These are phyloP conservation scores for Tulasnella sp. DNA, from an alignment of 768 basidiomycete genomes.

Conservation along the genomic window DNA sequence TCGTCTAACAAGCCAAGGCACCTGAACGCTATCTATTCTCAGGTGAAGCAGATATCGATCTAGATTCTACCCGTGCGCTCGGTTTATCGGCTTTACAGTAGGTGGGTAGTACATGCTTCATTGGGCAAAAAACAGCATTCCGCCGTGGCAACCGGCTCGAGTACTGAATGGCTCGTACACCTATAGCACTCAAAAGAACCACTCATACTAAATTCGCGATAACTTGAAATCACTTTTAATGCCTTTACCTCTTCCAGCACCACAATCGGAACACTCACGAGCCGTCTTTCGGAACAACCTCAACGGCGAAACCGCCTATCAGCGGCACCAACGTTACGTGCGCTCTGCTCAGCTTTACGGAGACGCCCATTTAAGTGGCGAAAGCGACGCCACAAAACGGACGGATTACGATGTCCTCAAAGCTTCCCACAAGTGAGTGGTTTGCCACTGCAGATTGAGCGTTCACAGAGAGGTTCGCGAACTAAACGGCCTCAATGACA, in stretches of 20 bases:
- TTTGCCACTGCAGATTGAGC: neutral
- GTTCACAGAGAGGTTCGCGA: neutral
- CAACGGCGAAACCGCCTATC: slow-evolving; percentile 35
- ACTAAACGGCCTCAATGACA: slow-evolving; percentile 33
- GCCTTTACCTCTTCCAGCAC: slow-evolving; percentile 19
- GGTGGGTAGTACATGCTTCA: neutral
- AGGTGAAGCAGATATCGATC: neutral
- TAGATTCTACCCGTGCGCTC: neutral
- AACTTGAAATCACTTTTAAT: neutral
- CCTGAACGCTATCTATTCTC: neutral
- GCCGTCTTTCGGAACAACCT: slow-evolving; percentile 33
- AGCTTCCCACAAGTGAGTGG: slow-evolving; percentile 39
- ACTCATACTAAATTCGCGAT: neutral
- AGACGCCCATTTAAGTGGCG: neutral
- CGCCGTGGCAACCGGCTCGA: neutral
- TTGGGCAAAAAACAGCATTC: neutral
- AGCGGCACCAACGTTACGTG: slow-evolving; percentile 35
- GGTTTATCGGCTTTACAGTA: neutral
- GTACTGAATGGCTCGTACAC: neutral
- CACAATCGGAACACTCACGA: slow-evolving; percentile 21
- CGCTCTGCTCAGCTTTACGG: slow-evolving; percentile 22
- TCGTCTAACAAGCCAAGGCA: neutral
- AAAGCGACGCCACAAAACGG: slow-evolving; percentile 26
- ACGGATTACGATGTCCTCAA: slow-evolving; percentile 43
- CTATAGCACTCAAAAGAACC: neutral